Conservation (phyloP, 106 monocot species). For the Agapanthus africanus region DNA sequence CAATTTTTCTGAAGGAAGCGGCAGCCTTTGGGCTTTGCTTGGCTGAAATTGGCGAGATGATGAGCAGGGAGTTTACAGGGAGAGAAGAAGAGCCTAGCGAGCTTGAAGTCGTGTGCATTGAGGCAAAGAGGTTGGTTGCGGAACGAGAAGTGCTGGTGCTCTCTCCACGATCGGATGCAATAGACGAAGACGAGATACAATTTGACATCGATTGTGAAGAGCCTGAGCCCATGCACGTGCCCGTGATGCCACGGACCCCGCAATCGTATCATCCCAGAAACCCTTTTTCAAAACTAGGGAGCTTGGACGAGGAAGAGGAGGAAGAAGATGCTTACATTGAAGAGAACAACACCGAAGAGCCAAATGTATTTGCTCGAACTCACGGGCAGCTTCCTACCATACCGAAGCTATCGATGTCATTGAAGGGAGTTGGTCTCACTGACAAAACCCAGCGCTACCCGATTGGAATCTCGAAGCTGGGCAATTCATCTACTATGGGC, state of each 20-base stretch:
- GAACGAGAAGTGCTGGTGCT: constrained; percentile 24
- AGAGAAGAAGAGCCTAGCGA: constrained; percentile 86
- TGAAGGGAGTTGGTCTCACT: constrained; percentile 35
- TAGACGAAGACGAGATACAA: constrained; percentile 35
- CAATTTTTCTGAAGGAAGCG: constrained; percentile 79
- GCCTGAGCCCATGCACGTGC: constrained; percentile 7
- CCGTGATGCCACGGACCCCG: constrained; percentile 15
- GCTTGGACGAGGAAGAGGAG: constrained; percentile 54
- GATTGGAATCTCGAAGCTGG: not conserved
- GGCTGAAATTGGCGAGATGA: constrained; percentile 94
- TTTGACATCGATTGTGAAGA: constrained; percentile 53
- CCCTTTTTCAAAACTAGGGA: constrained; percentile 63
- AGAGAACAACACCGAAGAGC: not conserved
- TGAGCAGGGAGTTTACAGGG: constrained; percentile 75
- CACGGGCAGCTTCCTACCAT: constrained; percentile 14
- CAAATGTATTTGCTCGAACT: not conserved
- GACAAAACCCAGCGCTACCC: constrained; percentile 20
- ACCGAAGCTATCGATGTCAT: constrained; percentile 41
- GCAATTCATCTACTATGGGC: not conserved
- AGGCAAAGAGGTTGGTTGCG: constrained; percentile 54
- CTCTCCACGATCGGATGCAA: constrained; percentile 12
- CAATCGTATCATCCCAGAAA: constrained; percentile 27
- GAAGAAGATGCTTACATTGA: constrained; percentile 11
- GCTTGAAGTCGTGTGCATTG: constrained; percentile 77
- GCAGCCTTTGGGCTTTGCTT: constrained; percentile 77